Conservation (phyloP, 1,284 basidiomycete genomes). For the Marasmius sp. region DNA sequence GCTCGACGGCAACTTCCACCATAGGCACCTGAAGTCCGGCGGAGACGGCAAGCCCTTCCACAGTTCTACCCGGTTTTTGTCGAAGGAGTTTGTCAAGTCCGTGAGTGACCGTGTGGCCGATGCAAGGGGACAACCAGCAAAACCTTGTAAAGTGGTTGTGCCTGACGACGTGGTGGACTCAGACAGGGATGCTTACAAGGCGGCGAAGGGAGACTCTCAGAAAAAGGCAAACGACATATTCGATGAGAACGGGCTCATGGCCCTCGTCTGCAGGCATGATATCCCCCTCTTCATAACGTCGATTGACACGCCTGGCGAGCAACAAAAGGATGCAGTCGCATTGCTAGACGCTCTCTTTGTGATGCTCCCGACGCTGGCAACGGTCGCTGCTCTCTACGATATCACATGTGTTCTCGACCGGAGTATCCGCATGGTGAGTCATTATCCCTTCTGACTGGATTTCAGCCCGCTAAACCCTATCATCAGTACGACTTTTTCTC, state of each 20-base stretch:
- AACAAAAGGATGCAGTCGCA: not conserved
- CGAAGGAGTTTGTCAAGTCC: not conserved
- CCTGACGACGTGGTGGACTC: not conserved
- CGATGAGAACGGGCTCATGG: not conserved
- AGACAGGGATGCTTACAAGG: not conserved
- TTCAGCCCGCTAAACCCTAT: not conserved
- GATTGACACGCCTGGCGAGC: not conserved
- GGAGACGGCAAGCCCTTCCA: not conserved
- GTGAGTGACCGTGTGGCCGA: not conserved
- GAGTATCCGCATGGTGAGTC: not conserved
- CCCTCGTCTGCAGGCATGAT: not conserved
- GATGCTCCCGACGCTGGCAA: not conserved
- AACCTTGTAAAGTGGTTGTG: not conserved
- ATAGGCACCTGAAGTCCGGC: not conserved
- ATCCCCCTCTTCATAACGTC: not conserved
- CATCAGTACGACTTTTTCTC: not conserved
- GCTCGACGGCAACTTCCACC: not conserved
- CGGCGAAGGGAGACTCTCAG: not conserved
- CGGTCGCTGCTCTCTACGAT: not conserved
- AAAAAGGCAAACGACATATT: not conserved
- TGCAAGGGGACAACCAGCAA: not conserved
- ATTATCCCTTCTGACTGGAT: not conserved
- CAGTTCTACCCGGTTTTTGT: not conserved
- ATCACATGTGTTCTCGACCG: not conserved
- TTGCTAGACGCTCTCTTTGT: not conserved